Evolutionary conservation across 1,139 yeast genomes (phyloP).

Genomic region (Nakaseomyces glabratus): DNA sequence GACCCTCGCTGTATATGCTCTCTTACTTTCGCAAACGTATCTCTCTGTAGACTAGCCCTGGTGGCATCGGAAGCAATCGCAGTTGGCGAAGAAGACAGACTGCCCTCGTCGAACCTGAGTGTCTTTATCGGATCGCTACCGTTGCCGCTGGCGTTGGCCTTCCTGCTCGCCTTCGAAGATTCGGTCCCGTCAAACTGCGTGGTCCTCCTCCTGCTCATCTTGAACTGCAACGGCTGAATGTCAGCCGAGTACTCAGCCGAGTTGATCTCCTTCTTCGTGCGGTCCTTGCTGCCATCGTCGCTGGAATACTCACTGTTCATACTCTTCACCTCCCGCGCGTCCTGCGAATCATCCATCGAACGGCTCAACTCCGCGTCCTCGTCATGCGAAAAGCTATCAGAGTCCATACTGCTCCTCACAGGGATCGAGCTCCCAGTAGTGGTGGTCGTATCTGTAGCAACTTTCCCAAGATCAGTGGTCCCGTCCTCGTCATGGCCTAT

Average conservation of each 20-base stretch:
- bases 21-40: conserved; percentile 5
- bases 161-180: too few relatives aligned
- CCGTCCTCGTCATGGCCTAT: not conserved
- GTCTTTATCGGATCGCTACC: conserved; percentile 2
- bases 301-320: too few relatives aligned
- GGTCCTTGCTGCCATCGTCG: too few relatives aligned
- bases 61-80: not conserved
- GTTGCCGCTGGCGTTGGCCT: conserved; percentile 1
- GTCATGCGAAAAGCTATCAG: conserved; percentile 20
- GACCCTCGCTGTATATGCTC: conserved; percentile 6
- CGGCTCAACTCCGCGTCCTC: too few relatives aligned
- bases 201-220: conserved; percentile 8
- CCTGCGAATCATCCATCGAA: too few relatives aligned
- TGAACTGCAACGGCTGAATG: conserved; percentile 24
- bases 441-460: conserved; percentile 1
- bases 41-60: not conserved
- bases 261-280: too few relatives aligned
- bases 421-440: too few relatives aligned
- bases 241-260: conserved; percentile 21
- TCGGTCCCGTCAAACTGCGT: not conserved
- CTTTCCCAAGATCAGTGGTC: not conserved
- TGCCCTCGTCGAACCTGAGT: conserved; percentile 3
- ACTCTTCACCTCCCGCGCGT: too few relatives aligned
- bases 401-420: conserved; percentile 1
- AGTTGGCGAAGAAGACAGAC: conserved; percentile 1